These are phyloP conservation scores for Pseudogymnoascus sp. DNA, from an alignment of 2,329 filamentous ascomycete species.

Conservation along the genomic window DNA sequence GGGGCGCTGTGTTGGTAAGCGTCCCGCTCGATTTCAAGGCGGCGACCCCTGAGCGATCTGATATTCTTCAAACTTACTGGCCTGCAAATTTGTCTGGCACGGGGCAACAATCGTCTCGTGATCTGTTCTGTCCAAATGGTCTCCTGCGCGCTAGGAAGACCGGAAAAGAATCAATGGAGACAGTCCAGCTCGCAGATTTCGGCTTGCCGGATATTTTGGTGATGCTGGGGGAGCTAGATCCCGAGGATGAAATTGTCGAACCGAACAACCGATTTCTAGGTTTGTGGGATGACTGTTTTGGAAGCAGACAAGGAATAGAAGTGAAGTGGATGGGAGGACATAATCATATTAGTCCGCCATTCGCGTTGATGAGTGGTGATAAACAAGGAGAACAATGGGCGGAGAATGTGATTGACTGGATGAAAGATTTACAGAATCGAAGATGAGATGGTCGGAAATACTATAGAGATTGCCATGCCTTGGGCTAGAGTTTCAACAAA, in stretches of 20 bases:
- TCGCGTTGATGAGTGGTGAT: conserved; percentile 23
- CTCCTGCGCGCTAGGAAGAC: conserved; percentile 16
- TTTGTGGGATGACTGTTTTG: conserved; percentile 21
- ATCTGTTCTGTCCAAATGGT: conserved; percentile 1
- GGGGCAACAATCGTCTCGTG: background rate
- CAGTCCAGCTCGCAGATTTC: background rate
- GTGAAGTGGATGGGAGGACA: conserved; percentile 20
- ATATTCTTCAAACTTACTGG: conserved; percentile 12
- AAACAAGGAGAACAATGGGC: conserved; percentile 25
- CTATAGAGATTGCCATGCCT: background rate
- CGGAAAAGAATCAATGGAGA: conserved; percentile 15
- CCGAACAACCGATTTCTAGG: conserved; percentile 23
- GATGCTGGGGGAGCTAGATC: conserved; percentile 24
- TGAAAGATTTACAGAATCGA: conserved; percentile 13
- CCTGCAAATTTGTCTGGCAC: background rate
- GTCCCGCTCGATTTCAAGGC: conserved; percentile 22
- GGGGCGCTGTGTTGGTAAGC: conserved; percentile 20
- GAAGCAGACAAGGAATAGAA: conserved; percentile 16
- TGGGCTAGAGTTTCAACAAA: background rate
- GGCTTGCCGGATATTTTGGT: conserved; percentile 21
- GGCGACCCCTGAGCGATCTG: background rate
- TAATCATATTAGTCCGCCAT: conserved; percentile 27
- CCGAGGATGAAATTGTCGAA: conserved; percentile 24
- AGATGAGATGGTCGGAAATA: background rate
- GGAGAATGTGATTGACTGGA: conserved; percentile 23